phyloP scores from a whole-genome alignment of 305 asterid species.

The Fraxinus angustifolia region DNA sequence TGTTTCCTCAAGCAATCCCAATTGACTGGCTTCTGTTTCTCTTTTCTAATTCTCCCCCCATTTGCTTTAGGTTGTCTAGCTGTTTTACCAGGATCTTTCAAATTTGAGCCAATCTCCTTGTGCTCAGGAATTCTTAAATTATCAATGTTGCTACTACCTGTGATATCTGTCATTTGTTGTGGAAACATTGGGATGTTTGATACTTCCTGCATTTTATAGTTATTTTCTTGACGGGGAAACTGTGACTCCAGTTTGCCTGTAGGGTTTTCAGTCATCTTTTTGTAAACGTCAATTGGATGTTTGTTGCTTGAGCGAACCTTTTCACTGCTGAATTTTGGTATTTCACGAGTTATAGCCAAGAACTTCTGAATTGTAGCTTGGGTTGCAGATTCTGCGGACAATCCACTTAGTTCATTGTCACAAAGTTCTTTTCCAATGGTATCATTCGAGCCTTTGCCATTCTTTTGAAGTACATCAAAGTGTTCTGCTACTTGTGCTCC shows the following conservation, averaged over 20 bases:
- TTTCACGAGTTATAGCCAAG: conserved; percentile 25
- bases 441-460: conserved; percentile 24
- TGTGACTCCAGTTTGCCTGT: conserved; percentile 26
- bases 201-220: conserved; percentile 35
- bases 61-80: conserved; percentile 44
- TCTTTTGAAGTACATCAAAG: conserved; percentile 26
- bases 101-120: conserved; percentile 45
- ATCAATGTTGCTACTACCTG: conserved; percentile 45
- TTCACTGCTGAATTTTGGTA: conserved; percentile 34
- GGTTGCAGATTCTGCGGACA: conserved; percentile 64
- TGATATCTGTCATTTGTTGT: conserved; percentile 39
- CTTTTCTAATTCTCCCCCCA: conserved; percentile 45
- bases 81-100: conserved; percentile 35
- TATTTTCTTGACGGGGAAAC: conserved; percentile 30
- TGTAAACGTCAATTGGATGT: conserved; percentile 33
- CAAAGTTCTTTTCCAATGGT: conserved; percentile 35
- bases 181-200: conserved; percentile 30
- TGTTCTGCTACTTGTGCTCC: conserved; percentile 32
- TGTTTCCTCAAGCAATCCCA: conserved; percentile 81
- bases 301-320: conserved; percentile 32
- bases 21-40: conserved; percentile 52
- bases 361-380: conserved; percentile 41
- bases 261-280: conserved; percentile 27
- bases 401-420: conserved; percentile 52
- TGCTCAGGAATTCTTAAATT: conserved; percentile 38